phyloP scores from a whole-genome alignment of 305 asterid genomes.

The Coffea humblotiana region DNA sequence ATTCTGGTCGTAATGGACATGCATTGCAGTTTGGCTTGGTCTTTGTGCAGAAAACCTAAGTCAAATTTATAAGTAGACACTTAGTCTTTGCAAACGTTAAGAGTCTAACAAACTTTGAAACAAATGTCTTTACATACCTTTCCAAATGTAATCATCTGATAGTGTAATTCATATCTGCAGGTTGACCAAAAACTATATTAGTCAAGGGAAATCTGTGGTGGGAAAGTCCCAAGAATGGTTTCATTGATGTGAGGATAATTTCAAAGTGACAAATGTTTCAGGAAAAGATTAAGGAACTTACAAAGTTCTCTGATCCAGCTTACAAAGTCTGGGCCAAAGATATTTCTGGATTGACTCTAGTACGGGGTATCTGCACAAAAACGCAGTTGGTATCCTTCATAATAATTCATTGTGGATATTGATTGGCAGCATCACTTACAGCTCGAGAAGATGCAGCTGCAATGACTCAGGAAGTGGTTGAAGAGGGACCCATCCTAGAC shows the following conservation, averaged over 20 bases:
- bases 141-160: constrained; percentile 97
- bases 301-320: constrained; percentile 86
- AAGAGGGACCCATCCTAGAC: constrained; percentile 99
- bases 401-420: constrained; percentile 17
- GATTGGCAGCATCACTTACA: constrained; percentile 52
- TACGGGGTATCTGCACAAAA: constrained; percentile 66
- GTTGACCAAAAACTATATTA: constrained; percentile 22
- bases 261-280: constrained; percentile 2
- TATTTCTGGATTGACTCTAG: constrained; percentile 85
- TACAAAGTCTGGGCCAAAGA: constrained; percentile 95
- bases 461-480: constrained; percentile 95
- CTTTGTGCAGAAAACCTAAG: constrained; percentile 97
- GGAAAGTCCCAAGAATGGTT: constrained; percentile 5
- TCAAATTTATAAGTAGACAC: constrained; percentile 16
- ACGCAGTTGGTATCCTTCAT: constrained; percentile 27
- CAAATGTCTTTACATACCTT: constrained; percentile 53
- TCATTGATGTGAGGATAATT: constrained; percentile 16
- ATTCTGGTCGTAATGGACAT: constrained; percentile 90
- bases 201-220: constrained; percentile 30
- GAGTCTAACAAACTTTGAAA: background rate
- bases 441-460: constrained; percentile 88
- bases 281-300: constrained; percentile 33
- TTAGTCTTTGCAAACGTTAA: constrained; percentile 17
- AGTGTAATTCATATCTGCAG: constrained; percentile 93
- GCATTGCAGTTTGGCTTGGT: constrained; percentile 92